These are phyloP conservation scores for Magnolia kwangsiensis DNA, from an alignment of 164 flowering plant species.

Conservation along the genomic window DNA sequence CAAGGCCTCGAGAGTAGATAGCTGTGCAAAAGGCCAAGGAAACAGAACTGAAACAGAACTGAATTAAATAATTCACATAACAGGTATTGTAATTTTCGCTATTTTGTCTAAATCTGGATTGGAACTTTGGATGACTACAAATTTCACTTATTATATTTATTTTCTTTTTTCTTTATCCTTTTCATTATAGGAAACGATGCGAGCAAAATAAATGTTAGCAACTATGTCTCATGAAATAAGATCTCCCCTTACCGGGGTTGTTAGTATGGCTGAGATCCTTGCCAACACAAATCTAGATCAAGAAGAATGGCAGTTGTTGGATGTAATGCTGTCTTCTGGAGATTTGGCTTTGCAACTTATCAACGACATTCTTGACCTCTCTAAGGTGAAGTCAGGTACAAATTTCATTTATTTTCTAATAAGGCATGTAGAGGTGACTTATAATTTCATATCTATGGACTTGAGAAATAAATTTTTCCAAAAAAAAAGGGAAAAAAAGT, in stretches of 20 bases:
- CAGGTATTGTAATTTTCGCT: conserved; percentile 46
- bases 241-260: conserved; percentile 92
- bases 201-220: conserved; percentile 96
- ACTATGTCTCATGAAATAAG: conserved; percentile 99
- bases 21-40: conserved; percentile 96
- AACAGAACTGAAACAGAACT: too few species aligned
- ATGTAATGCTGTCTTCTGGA: conserved; percentile 91
- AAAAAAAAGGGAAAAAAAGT: too few species aligned
- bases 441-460: background rate
- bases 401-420: background rate
- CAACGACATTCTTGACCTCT: conserved; percentile 95
- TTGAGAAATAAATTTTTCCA: background rate
- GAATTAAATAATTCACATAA: conserved; percentile 87
- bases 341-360: conserved; percentile 91
- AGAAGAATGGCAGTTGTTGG: conserved; percentile 74
- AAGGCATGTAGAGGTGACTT: background rate
- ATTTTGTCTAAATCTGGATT: background rate
- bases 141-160: background rate
- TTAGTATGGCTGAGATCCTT: conserved; percentile 92
- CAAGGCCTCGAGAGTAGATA: conserved; percentile 80
- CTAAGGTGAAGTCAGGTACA: conserved; percentile 97
- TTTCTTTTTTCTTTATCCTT: background rate
- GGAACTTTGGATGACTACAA: background rate
- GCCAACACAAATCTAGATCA: conserved; percentile 64
- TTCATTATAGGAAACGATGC: conserved; percentile 89